Percentiles rank a stretch among this genome's conserved stretches.
These are phyloP conservation scores for Spongispora temasekensis DNA, from an alignment of 1,284 basidiomycete genomes.

Conservation along the genomic window DNA sequence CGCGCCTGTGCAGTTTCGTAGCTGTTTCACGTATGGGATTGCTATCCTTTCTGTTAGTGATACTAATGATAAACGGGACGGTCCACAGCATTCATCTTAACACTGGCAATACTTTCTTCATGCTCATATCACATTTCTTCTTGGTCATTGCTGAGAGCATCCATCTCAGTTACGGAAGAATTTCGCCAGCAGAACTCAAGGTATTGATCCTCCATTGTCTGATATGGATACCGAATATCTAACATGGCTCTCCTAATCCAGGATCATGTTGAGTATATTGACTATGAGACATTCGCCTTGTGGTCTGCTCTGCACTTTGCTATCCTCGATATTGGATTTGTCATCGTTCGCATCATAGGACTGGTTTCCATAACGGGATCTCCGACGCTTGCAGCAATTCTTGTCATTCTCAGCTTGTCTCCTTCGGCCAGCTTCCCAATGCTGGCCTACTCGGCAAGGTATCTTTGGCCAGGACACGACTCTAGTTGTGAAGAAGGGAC, in stretches of 20 bases:
- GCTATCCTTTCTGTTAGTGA: background rate
- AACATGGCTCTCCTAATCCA: background rate
- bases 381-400: conserved; percentile 14
- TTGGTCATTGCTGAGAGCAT: conserved; percentile 25
- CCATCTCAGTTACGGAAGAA: conserved; percentile 22
- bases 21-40: conserved; percentile 20
- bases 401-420: conserved; percentile 22
- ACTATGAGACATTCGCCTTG: conserved; percentile 8
- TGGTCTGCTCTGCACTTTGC: conserved; percentile 21
- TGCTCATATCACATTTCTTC: conserved; percentile 14
- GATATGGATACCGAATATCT: background rate
- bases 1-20: conserved; percentile 25
- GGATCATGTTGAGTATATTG: conserved; percentile 17
- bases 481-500: conserved; percentile 2
- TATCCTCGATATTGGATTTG: conserved; percentile 22
- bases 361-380: conserved; percentile 16
- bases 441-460: conserved; percentile 1
- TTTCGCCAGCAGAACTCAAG: conserved; percentile 28
- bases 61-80: conserved; percentile 6
- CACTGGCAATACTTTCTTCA: conserved; percentile 11
- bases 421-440: conserved; percentile 7
- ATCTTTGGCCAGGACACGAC: background rate
- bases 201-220: conserved; percentile 7
- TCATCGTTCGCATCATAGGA: conserved; percentile 18
- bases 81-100: conserved; percentile 25